Evolutionary conservation across 768 basidiomycete genomes (phyloP).

Genomic region (Roridomyces roridus): DNA sequence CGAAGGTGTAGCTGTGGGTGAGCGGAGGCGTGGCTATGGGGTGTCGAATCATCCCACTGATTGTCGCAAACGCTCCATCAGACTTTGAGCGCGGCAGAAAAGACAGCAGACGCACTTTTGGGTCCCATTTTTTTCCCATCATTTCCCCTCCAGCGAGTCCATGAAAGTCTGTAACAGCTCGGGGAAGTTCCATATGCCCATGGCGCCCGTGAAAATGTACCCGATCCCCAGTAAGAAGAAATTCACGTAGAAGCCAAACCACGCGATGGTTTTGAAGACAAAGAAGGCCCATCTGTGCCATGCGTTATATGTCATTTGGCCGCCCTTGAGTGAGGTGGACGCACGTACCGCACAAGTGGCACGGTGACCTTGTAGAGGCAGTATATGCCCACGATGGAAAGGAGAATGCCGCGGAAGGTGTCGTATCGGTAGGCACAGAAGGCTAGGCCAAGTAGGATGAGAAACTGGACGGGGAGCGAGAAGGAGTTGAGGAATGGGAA

Average conservation of each 20-base stretch:
- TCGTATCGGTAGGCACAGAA: conserved; percentile 38
- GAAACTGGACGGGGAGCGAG: conserved; percentile 8
- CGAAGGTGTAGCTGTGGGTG: too few relatives aligned
- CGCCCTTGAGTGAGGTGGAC: background rate
- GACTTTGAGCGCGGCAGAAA: too few relatives aligned
- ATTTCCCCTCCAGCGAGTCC: conserved; percentile 24
- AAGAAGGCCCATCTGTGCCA: conserved; percentile 27
- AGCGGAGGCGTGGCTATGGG: too few relatives aligned
- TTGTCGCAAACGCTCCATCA: too few relatives aligned
- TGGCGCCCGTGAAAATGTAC: conserved; percentile 28
- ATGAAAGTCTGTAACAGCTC: conserved; percentile 18
- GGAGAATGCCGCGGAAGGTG: conserved; percentile 33
- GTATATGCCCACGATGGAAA: conserved; percentile 34
- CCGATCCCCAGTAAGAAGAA: conserved; percentile 38
- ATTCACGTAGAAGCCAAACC: conserved; percentile 43
- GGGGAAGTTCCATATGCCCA: conserved; percentile 12
- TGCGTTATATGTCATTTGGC: background rate
- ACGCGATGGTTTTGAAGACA: conserved; percentile 38
- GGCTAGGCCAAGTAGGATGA: conserved; percentile 29
- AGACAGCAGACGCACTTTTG: too few relatives aligned
- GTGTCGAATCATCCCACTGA: too few relatives aligned
- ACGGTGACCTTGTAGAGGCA: conserved; percentile 33
- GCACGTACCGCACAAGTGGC: conserved; percentile 25
- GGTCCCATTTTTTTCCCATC: background rate
- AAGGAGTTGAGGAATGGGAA: conserved; percentile 19